Percentiles rank a stretch among this genome's conserved stretches.
phyloP scores from a whole-genome alignment of 129 eudicot species.

The Pulicaria dysenterica region DNA sequence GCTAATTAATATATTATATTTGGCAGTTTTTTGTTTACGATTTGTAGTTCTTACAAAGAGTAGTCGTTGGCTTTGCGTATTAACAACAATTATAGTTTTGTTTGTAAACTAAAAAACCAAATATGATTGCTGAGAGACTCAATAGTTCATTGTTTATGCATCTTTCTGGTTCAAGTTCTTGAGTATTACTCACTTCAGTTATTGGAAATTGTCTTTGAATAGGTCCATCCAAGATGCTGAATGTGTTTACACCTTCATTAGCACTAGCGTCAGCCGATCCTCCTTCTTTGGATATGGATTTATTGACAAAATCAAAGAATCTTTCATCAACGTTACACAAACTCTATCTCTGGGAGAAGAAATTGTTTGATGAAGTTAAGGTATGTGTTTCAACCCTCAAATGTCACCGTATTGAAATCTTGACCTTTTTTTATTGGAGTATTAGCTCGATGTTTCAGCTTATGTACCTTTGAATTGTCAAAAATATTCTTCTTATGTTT shows the following conservation, averaged over 20 bases:
- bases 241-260: constrained; percentile 55
- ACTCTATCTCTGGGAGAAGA: constrained; percentile 93
- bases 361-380: constrained; percentile 90
- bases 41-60: too few relatives aligned
- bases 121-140: background rate
- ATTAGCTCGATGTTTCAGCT: background rate
- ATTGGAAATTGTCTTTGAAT: constrained; percentile 17
- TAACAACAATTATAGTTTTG: background rate
- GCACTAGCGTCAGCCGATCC: constrained; percentile 51
- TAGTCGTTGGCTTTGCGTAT: background rate
- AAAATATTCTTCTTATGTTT: background rate
- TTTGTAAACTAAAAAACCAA: background rate
- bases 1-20: too few relatives aligned
- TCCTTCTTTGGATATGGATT: constrained; percentile 40
- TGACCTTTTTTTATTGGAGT: background rate
- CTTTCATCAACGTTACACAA: constrained; percentile 88
- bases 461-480: background rate
- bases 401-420: background rate
- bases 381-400: constrained; percentile 37
- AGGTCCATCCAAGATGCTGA: constrained; percentile 88
- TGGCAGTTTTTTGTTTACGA: too few relatives aligned
- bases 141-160: background rate
- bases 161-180: background rate
- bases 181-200: constrained; percentile 15
- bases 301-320: constrained; percentile 51